Percentiles rank a stretch among this genome's conserved stretches.
Conservation (phyloP, 1,139 yeast species). For the Taiozyma sp. region DNA sequence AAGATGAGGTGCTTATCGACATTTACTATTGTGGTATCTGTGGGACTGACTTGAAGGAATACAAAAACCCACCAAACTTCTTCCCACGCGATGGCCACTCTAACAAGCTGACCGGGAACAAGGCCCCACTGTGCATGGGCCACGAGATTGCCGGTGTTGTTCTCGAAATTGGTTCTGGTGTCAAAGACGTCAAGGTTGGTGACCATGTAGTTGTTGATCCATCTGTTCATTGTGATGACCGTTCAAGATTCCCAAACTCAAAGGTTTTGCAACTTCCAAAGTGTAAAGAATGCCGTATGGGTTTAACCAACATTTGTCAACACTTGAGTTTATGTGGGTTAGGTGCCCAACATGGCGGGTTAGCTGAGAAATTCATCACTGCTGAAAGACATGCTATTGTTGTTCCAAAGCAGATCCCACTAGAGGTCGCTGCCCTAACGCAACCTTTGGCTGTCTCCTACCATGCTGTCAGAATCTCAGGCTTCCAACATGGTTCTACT, state of each 20-base stretch:
- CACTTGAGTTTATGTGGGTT: conserved; percentile 39
- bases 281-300: conserved; percentile 40
- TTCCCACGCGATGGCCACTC: conserved; percentile 29
- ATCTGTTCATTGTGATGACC: conserved; percentile 44
- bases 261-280: conserved; percentile 12
- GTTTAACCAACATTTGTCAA: conserved; percentile 42
- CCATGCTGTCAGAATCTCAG: conserved; percentile 41
- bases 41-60: conserved; percentile 47
- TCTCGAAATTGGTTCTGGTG: conserved; percentile 30
- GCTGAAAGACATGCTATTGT: conserved; percentile 33
- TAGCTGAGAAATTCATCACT: conserved; percentile 38
- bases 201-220: conserved; percentile 45
- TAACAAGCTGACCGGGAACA: conserved; percentile 29
- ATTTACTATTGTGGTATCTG: conserved; percentile 47
- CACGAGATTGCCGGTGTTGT: conserved; percentile 48
- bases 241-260: conserved; percentile 24
- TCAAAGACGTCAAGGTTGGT: conserved; percentile 30
- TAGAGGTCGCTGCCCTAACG: conserved; percentile 41
- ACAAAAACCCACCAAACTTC: conserved; percentile 40
- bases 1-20: conserved; percentile 38
- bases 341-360: conserved; percentile 41
- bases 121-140: conserved; percentile 41
- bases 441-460: conserved; percentile 43
- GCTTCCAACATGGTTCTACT: conserved; percentile 33
- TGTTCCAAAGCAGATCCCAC: conserved; percentile 33